A percentile compares a stretch with the other conserved stretches of the same genome.
These are phyloP conservation scores for Ambispora gerdemannii DNA, from an alignment of 192 early-diverging fungal genomes.

Conservation along the genomic window DNA sequence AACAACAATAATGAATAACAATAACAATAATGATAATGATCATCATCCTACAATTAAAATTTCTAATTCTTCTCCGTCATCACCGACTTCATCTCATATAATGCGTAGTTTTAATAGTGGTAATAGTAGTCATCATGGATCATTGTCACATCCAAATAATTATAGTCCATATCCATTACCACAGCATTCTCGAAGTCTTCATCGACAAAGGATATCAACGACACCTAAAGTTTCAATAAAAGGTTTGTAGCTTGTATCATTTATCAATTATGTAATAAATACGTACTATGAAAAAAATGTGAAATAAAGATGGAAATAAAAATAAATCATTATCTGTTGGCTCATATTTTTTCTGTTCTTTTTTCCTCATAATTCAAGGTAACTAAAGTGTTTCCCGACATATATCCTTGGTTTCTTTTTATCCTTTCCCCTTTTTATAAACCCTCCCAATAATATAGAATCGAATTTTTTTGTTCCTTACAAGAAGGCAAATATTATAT, in stretches of 20 bases:
- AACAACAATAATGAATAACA: no score
- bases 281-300: no score
- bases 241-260: background rate
- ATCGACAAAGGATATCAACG: no score
- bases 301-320: no score
- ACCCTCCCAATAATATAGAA: background rate
- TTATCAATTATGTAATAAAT: background rate
- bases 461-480: constrained; percentile 3
- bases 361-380: background rate
- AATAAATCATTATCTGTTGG: no score
- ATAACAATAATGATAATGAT: no score
- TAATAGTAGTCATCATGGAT: no score
- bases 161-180: background rate
- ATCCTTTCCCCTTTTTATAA: background rate
- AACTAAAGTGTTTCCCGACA: background rate
- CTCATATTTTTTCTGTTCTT: background rate
- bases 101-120: no score
- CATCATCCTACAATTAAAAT: background rate
- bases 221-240: background rate
- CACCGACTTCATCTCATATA: background rate
- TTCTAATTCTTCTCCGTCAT: background rate
- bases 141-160: background rate
- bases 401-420: background rate
- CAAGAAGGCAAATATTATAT: constrained; percentile 4
- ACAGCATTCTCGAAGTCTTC: background rate